Evolutionary conservation across 257 asterid species (phyloP).

Genomic region (Lithospermum erythrorhizon): DNA sequence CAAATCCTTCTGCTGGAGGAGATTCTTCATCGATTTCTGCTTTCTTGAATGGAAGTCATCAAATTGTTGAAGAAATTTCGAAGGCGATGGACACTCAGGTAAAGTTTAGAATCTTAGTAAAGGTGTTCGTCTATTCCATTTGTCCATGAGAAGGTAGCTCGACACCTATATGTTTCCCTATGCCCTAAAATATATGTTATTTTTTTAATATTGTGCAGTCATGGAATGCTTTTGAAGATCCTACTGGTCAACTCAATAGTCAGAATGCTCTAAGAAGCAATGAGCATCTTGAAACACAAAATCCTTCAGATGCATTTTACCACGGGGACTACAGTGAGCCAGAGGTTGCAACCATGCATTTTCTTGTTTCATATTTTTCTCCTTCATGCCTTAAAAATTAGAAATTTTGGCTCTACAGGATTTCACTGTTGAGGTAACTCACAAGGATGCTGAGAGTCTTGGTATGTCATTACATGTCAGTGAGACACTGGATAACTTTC

Average conservation of each 20-base stretch:
- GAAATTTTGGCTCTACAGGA: constrained; percentile 28
- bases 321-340: constrained; percentile 24
- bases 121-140: neutral
- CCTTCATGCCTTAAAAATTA: constrained; percentile 13
- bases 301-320: constrained; percentile 31
- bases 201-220: constrained; percentile 32
- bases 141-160: no score
- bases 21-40: constrained; percentile 19
- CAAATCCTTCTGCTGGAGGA: constrained; percentile 19
- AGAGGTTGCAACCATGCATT: constrained; percentile 31
- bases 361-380: constrained; percentile 4
- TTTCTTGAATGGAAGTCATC: constrained; percentile 21
- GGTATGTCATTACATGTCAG: constrained; percentile 26
- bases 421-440: constrained; percentile 20
- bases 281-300: constrained; percentile 22
- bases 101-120: constrained; percentile 10
- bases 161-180: neutral
- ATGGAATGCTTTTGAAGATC: constrained; percentile 59
- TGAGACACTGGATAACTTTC: constrained; percentile 24
- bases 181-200: neutral
- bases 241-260: constrained; percentile 21
- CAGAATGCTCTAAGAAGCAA: constrained; percentile 18
- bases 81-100: constrained; percentile 21
- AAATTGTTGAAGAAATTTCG: constrained; percentile 18
- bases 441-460: constrained; percentile 20